phyloP scores from a whole-genome alignment of 495 filamentous ascomycete species.

The Penicillium manginii region DNA sequence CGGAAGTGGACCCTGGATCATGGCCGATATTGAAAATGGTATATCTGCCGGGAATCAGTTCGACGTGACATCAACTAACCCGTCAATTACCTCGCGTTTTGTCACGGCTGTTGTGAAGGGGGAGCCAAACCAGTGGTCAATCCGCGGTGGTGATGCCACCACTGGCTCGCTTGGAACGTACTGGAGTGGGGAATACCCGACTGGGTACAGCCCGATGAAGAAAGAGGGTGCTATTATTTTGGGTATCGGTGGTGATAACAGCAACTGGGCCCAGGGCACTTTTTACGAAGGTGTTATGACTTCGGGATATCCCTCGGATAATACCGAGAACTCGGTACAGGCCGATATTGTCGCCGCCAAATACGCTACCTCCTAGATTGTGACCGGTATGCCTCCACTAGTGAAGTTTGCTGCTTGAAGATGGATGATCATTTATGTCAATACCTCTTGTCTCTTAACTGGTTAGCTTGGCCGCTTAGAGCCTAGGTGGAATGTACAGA shows the following conservation, averaged over 20 bases:
- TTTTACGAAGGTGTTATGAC: constrained; percentile 67
- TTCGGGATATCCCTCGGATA: constrained; percentile 58
- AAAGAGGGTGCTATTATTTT: constrained; percentile 64
- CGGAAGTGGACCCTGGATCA: constrained; percentile 60
- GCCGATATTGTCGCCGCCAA: constrained; percentile 61
- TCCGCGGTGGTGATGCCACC: constrained; percentile 55
- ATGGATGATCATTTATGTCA: neutral
- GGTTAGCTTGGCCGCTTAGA: neutral
- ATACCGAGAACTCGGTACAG: constrained; percentile 57
- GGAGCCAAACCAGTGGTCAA: constrained; percentile 51
- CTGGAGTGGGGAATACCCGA: constrained; percentile 54
- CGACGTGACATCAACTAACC: constrained; percentile 45
- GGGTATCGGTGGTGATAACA: constrained; percentile 62
- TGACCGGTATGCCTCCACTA: neutral
- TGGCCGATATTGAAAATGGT: constrained; percentile 64
- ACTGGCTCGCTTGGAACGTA: constrained; percentile 57
- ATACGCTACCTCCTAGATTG: constrained; percentile 42
- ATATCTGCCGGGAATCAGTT: constrained; percentile 54
- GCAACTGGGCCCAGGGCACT: constrained; percentile 56
- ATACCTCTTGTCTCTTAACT: neutral
- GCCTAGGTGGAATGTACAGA: neutral
- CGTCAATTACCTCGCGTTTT: constrained; percentile 53
- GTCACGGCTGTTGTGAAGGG: constrained; percentile 58
- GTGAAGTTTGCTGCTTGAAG: neutral
- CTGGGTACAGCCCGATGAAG: constrained; percentile 61